Conservation (phyloP, 371 early-diverging fungal genomes). For the Blastocladiella emersonii region DNA sequence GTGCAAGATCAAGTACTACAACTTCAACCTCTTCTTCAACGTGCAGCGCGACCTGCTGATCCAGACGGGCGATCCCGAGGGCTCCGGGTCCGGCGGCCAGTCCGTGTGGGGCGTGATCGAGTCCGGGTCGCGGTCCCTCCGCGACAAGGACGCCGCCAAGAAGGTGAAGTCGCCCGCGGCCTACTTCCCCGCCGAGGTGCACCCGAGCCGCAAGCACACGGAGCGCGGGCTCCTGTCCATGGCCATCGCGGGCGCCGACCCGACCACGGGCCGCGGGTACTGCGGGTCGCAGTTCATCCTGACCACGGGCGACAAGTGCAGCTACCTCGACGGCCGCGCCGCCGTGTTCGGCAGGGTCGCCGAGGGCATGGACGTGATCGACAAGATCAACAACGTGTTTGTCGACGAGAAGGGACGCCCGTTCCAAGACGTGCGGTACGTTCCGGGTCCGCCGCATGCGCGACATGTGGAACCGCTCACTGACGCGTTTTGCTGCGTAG, state of each 20-base stretch:
- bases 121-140: not conserved
- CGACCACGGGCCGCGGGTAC: conserved; percentile 15
- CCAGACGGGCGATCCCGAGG: conserved; percentile 77
- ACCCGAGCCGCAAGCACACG: conserved; percentile 73
- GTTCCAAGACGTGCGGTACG: conserved; percentile 60
- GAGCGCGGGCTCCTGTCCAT: conserved; percentile 71
- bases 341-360: conserved; percentile 94
- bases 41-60: conserved; percentile 80
- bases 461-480: not conserved
- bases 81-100: conserved; percentile 66
- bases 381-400: conserved; percentile 55
- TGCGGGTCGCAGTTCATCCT: conserved; percentile 76
- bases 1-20: conserved; percentile 88
- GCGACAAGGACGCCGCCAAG: conserved; percentile 8
- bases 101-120: conserved; percentile 51
- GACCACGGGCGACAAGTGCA: conserved; percentile 68
- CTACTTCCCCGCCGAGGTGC: conserved; percentile 75
- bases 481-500: not conserved
- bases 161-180: too few species aligned
- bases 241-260: conserved; percentile 39
- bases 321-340: conserved; percentile 91
- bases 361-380: conserved; percentile 83
- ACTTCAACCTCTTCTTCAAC: conserved; percentile 70
- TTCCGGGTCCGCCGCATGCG: too few species aligned
- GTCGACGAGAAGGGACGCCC: conserved; percentile 66